Evolutionary conservation across 2,329 filamentous ascomycete genomes (phyloP), one percentile per base, ranked within the genome.

Genomic region (Arthrobotrys megalospora): DNA sequence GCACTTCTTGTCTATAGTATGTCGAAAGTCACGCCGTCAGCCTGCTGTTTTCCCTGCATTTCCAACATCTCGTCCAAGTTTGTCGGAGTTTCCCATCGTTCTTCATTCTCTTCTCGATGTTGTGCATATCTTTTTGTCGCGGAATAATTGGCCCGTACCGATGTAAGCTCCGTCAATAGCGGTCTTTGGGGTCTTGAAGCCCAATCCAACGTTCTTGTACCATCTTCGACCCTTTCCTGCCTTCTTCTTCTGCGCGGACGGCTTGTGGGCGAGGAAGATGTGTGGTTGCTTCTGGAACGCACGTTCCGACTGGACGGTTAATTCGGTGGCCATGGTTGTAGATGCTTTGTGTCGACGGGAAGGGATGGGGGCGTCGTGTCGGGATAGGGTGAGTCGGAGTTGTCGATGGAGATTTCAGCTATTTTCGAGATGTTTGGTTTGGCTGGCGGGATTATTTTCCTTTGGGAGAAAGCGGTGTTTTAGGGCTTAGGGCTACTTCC

Each of bases 241-340:
- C 86, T 91, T 91, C 87, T 89, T 88, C 86, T 92, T 93, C 88
- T 92, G 91, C 86, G 91, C 88, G 90, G 94, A 93, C 87, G 89
- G 88, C 92, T 99, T 99, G 86, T 92, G 90, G 92, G 98, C 97
- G 85, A 93, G 91, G 93, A 98, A 99, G 90, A 99, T 97, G 89
- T 99, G 96, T 87, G 96, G 96, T 91, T 99, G 95, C 92, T 99
- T 99, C 89, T 98, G 96, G 93, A 93, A 99, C 90, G 96, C 96
- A 90, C 96, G 95, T 92, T 99, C 96, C 87, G 93, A 96, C 92
- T 99, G 96, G 88, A 99, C 96, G 87, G 94, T 97, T 89, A 97
- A 90, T 90, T 97, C 94, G 90, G 94, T 97, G 87, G 94, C 94
- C 94, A 97, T 97, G 87, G 86, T 90, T 89, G 88, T 88, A 43